Evolutionary conservation across 352 stramenopile species (phyloP), one percentile per base, ranked within the genome.

Genomic region (Pythium dissimile): DNA sequence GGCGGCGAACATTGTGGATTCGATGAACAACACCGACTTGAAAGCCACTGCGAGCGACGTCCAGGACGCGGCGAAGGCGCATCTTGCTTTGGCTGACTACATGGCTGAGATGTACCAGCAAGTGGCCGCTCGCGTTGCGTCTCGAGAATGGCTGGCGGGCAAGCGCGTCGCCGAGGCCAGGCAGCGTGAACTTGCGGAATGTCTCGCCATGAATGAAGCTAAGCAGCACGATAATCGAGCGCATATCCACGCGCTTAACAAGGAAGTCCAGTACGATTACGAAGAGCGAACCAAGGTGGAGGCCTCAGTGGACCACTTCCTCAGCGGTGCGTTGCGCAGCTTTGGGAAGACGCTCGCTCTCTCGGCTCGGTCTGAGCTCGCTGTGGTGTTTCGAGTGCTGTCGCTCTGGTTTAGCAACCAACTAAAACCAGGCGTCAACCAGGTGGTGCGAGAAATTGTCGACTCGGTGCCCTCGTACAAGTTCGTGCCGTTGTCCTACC

Each of bases 401-500:
- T 94, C 84, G 7, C 62, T 99, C 3, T 99, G 96, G 96, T 97
- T 99, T 55, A 86, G 75, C 47, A 97, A 98, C 56, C 86, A 84
- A 30, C 54, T 72, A 26, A 81, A 88, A 44, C 49, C 68, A 3
- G 72, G 78, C 35, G 87, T 96, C 11, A 94, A 97, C 54, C 53
- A 74, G 7, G 72, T 96, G n/a, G 79, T 98, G 21, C 77, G 86
- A 35, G 77, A 89, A 43, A 71, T 98, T 4, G 70, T 91, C 21
- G 67, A 85, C 3, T 59, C 70, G 30, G 92, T 99, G 10, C 86
- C 95, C 28, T 98, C 88, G 13, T 99, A 97, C 80, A 97, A 97
- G 62, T 97, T 99, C 59, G 86, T 99, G 23, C 94, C 96, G 16
- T 71, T 99, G 10, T 97, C 90, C 16, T 99, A 99, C 66, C 97